Evolutionary conservation across 495 filamentous ascomycete genomes (phyloP).

Genomic region (Penicillium dipodomyicola): DNA sequence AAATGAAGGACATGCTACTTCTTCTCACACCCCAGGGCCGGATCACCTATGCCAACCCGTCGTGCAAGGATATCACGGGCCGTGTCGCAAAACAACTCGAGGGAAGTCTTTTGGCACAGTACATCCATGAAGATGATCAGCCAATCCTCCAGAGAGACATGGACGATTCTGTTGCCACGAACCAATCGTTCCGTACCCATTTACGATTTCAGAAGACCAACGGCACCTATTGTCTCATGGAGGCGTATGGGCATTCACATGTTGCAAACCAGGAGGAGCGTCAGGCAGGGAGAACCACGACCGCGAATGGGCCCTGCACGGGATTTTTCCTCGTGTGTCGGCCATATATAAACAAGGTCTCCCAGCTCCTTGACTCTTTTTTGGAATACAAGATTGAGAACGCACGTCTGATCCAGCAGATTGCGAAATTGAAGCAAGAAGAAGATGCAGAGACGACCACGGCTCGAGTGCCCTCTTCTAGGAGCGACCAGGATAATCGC

Average conservation of each 20-base stretch:
- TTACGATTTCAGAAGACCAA: slow-evolving; percentile 81
- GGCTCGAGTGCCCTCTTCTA: slow-evolving; percentile 13
- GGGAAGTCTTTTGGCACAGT: slow-evolving; percentile 70
- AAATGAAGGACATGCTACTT: slow-evolving; percentile 84
- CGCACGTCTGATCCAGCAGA: slow-evolving; percentile 77
- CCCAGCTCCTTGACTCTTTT: slow-evolving; percentile 83
- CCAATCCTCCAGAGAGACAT: slow-evolving; percentile 83
- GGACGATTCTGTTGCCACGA: slow-evolving; percentile 85
- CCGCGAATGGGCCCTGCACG: slow-evolving; percentile 67
- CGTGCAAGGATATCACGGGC: slow-evolving; percentile 73
- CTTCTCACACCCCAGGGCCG: slow-evolving; percentile 81
- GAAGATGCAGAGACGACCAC: slow-evolving; percentile 72
- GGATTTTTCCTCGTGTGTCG: slow-evolving; percentile 94
- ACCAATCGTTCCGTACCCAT: slow-evolving; percentile 78
- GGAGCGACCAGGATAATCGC: slow-evolving; percentile 7
- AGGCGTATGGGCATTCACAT: slow-evolving; percentile 89
- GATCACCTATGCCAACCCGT: slow-evolving; percentile 82
- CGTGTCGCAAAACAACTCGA: slow-evolving; percentile 67
- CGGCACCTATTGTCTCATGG: slow-evolving; percentile 73
- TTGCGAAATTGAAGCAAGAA: slow-evolving; percentile 80
- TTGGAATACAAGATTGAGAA: slow-evolving; percentile 98
- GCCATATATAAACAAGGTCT: slow-evolving; percentile 86
- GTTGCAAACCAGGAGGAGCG: slow-evolving; percentile 61
- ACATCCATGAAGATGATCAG: slow-evolving; percentile 86
- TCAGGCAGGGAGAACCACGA: slow-evolving; percentile 44